These are phyloP conservation scores for Psilocybe cubensis DNA, from an alignment of 768 basidiomycete genomes.

Conservation along the genomic window DNA sequence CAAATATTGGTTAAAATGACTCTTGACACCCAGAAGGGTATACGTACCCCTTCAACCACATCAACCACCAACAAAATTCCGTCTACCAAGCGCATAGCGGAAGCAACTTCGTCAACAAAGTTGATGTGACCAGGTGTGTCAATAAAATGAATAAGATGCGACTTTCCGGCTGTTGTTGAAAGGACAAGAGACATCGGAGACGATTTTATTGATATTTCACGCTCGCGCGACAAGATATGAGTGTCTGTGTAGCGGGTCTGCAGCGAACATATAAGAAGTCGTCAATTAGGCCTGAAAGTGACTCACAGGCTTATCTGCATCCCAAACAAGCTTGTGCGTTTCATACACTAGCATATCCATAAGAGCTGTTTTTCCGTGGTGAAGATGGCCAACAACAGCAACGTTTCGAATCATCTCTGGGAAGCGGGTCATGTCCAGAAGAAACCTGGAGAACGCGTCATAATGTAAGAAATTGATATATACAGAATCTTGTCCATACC, in stretches of 20 bases:
- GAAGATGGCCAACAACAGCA: slow-evolving; percentile 93
- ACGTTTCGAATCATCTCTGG: slow-evolving; percentile 97
- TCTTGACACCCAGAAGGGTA: not conserved
- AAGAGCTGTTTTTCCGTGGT: slow-evolving; percentile 96
- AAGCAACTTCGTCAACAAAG: slow-evolving; percentile 97
- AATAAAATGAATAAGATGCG: slow-evolving; percentile 89
- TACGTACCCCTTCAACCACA: slow-evolving; percentile 93
- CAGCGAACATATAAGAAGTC: slow-evolving; percentile 10
- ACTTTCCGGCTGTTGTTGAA: slow-evolving; percentile 85
- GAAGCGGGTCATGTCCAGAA: slow-evolving; percentile 88
- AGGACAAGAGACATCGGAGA: slow-evolving; percentile 95
- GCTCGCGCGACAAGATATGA: slow-evolving; percentile 84
- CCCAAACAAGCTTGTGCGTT: slow-evolving; percentile 95
- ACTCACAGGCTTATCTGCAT: slow-evolving; percentile 85
- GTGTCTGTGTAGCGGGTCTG: slow-evolving; percentile 97
- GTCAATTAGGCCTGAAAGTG: slow-evolving; percentile 1
- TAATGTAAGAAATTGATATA: not conserved
- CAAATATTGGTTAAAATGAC: slow-evolving; percentile 18
- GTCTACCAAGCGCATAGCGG: slow-evolving; percentile 84
- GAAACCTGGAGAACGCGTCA: slow-evolving; percentile 59
- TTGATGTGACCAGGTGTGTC: slow-evolving; percentile 99
- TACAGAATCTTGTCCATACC: slow-evolving; percentile 55
- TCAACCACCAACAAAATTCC: slow-evolving; percentile 95
- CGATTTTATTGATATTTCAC: slow-evolving; percentile 95
- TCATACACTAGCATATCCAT: slow-evolving; percentile 98